Percentiles rank a stretch among this genome's conserved stretches.
Conservation (phyloP, 2,329 filamentous ascomycete species). For the Trichoderma aggressivum region DNA sequence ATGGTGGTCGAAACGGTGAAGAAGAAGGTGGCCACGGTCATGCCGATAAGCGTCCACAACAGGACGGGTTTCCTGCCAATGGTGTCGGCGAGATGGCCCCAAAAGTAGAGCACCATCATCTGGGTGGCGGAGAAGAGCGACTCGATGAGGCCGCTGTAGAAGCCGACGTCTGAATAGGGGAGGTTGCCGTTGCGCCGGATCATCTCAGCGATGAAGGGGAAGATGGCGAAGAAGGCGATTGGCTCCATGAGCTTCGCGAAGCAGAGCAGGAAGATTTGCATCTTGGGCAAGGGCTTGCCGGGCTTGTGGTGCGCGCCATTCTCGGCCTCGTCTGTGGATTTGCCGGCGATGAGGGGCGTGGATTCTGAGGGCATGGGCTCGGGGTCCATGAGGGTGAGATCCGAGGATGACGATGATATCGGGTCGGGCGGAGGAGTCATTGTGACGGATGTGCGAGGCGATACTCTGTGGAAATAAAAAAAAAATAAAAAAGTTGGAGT, state of each 20-base stretch:
- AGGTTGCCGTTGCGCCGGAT: constrained; percentile 63
- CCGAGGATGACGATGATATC: constrained; percentile 12
- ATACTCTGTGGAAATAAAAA: too few species aligned
- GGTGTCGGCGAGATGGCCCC: constrained; percentile 62
- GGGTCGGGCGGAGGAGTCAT: constrained; percentile 1
- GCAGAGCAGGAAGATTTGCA: constrained; percentile 71
- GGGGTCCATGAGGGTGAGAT: constrained; percentile 12
- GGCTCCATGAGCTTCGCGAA: constrained; percentile 71
- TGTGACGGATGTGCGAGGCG: background rate
- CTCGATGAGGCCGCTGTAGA: constrained; percentile 75
- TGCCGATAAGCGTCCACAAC: constrained; percentile 62
- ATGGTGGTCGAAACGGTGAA: constrained; percentile 67
- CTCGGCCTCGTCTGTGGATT: background rate
- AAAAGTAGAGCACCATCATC: constrained; percentile 73
- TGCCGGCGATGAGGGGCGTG: background rate
- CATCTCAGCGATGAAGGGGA: constrained; percentile 79
- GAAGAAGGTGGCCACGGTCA: constrained; percentile 56
- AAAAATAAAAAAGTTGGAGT: background rate
- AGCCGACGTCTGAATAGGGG: constrained; percentile 65
- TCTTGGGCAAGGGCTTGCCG: constrained; percentile 50
- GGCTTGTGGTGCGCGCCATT: background rate
- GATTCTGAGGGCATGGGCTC: constrained; percentile 13
- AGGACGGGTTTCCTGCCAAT: constrained; percentile 71
- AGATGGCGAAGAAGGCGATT: constrained; percentile 79
- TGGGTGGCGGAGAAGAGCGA: constrained; percentile 71